Percentiles rank a stretch among this genome's conserved stretches.
Conservation (phyloP, 2,329 filamentous ascomycete genomes). For the Salinomyces thailandicus region DNA sequence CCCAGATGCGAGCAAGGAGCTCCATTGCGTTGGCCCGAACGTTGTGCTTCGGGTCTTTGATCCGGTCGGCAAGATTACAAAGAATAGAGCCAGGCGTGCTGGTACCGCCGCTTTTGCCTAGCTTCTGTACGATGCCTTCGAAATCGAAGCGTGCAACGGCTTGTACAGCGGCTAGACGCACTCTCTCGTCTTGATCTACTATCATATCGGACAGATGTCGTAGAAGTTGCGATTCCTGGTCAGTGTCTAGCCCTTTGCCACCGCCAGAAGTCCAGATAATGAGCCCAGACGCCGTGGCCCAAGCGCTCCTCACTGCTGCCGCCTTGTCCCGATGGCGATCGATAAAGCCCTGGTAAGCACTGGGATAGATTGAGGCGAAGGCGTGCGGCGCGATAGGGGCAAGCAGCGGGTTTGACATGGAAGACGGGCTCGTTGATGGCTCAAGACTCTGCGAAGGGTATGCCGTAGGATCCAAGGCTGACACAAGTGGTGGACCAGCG, state of each 20-base stretch:
- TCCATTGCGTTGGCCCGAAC: slow-evolving; percentile 83
- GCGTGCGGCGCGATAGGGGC: slow-evolving; percentile 80
- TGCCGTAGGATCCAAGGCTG: slow-evolving; percentile 64
- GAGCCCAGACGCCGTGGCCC: slow-evolving; percentile 73
- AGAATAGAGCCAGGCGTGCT: slow-evolving; percentile 68
- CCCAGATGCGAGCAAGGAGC: slow-evolving; percentile 78
- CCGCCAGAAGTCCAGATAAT: slow-evolving; percentile 88
- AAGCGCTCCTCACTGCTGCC: slow-evolving; percentile 68
- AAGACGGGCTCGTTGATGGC: slow-evolving; percentile 31
- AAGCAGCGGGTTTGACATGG: slow-evolving; percentile 52
- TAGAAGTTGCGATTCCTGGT: slow-evolving; percentile 69
- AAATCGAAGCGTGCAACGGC: slow-evolving; percentile 73
- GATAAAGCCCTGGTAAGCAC: slow-evolving; percentile 74
- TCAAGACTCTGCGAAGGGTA: slow-evolving; percentile 62
- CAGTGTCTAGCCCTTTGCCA: slow-evolving; percentile 72
- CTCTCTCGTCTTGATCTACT: slow-evolving; percentile 80
- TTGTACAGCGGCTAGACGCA: slow-evolving; percentile 79
- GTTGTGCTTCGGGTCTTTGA: slow-evolving; percentile 70
- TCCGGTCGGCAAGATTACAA: slow-evolving; percentile 71
- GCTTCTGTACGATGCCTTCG: slow-evolving; percentile 67
- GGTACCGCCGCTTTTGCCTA: slow-evolving; percentile 66
- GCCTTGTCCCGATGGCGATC: slow-evolving; percentile 81
- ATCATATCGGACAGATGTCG: slow-evolving; percentile 64
- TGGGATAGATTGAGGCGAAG: slow-evolving; percentile 70
- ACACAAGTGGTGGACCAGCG: slow-evolving; percentile 67